A percentile compares a stretch with the other conserved stretches of the same genome.
phyloP scores from a whole-genome alignment of 805 yeast species.

The Pichia paraexigua region DNA sequence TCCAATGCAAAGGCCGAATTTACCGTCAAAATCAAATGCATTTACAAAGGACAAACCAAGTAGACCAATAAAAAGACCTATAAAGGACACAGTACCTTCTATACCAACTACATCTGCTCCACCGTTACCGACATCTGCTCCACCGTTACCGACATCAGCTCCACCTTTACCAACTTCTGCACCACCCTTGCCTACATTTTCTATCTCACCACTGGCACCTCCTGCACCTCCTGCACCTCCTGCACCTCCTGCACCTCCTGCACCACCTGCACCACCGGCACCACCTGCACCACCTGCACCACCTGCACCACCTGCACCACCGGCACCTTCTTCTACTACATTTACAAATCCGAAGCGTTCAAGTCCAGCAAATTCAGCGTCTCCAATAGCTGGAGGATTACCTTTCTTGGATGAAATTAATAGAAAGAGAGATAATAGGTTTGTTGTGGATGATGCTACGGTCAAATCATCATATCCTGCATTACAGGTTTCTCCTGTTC shows the following conservation, averaged over 20 bases:
- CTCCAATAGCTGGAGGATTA: conserved; percentile 30
- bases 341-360: conserved; percentile 7
- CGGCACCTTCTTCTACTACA: conserved; percentile 12
- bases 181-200: not conserved
- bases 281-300: not conserved
- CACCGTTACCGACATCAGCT: conserved; percentile 10
- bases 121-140: conserved; percentile 6
- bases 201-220: no score
- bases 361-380: no score
- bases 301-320: conserved; percentile 13
- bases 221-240: conserved; percentile 14
- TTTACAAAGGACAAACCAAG: not conserved
- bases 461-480: not conserved
- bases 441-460: conserved; percentile 35
- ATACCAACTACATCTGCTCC: not conserved
- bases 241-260: conserved; percentile 11
- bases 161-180: not conserved
- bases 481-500: not conserved
- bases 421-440: conserved; percentile 38
- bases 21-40: not conserved
- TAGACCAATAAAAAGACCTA: not conserved
- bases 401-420: conserved; percentile 51
- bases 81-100: not conserved
- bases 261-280: conserved; percentile 2
- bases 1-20: conserved; percentile 4